A percentile compares a stretch with the other conserved stretches of the same genome.
These are phyloP conservation scores for Gastrolobium bilobum DNA, from an alignment of 306 rosid genomes.

Conservation along the genomic window DNA sequence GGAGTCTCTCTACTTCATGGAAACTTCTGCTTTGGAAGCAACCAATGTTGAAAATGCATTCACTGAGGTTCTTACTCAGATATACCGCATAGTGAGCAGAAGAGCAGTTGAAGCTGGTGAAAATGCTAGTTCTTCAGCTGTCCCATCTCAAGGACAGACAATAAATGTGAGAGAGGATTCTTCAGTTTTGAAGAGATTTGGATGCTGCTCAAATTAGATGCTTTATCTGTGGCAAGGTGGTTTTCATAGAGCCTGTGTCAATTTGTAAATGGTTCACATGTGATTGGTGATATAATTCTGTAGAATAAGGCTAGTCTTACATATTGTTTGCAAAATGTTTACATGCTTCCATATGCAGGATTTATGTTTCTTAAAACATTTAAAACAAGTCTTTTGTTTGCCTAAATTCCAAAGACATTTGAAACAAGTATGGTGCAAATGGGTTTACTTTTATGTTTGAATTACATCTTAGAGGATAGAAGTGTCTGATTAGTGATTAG, in stretches of 20 bases:
- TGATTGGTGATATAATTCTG: slow-evolving; percentile 15
- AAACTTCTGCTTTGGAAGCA: slow-evolving; percentile 87
- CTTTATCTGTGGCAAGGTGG: slow-evolving; percentile 33
- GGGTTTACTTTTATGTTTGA: background rate
- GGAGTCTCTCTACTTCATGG: slow-evolving; percentile 91
- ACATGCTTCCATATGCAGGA: slow-evolving; percentile 30
- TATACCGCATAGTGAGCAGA: slow-evolving; percentile 80
- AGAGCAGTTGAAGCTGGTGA: slow-evolving; percentile 72
- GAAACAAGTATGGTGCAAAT: background rate
- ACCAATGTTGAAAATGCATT: slow-evolving; percentile 83
- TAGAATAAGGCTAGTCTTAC: slow-evolving; percentile 44
- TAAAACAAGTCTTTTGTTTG: slow-evolving; percentile 12
- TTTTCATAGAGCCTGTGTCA: slow-evolving; percentile 39
- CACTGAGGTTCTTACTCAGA: slow-evolving; percentile 71
- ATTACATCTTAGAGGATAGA: background rate
- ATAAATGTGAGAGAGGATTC: slow-evolving; percentile 76
- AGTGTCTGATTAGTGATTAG: background rate
- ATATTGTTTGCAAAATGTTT: slow-evolving; percentile 41
- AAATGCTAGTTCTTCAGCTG: slow-evolving; percentile 52
- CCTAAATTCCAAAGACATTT: background rate
- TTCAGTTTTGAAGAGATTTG: slow-evolving; percentile 74
- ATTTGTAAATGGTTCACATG: slow-evolving; percentile 48
- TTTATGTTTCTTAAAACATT: slow-evolving; percentile 34
- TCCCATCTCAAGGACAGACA: slow-evolving; percentile 73
- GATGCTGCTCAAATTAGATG: slow-evolving; percentile 82